Evolutionary conservation across 2,329 filamentous ascomycete species (phyloP), one percentile per base, ranked within the genome.

Genomic region (Rhinocladiella mackenziei): DNA sequence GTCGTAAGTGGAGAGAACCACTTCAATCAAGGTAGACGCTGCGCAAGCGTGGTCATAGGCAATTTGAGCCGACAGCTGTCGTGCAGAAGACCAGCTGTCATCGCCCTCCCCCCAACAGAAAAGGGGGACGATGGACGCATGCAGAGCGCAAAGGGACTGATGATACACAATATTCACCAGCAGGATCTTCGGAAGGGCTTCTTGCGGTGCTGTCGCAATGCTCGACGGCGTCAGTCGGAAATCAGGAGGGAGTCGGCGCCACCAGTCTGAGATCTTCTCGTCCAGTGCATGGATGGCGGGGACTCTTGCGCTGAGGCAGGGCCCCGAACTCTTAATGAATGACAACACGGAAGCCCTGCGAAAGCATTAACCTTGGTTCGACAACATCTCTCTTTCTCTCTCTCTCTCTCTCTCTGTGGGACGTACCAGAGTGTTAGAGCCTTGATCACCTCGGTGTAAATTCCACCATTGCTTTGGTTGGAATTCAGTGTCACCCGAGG

Each of bases 101-200:
- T n/a, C n/a, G n/a, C n/a, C n/a, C n/a, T n/a, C n/a, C n/a, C 37
- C 33, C 41, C 41, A 43, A 13, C 14, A 43, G 41, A 43, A 43
- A 4, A 43, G 33, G 8, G 41, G 41, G 7, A 43, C 41, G n/a
- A 43, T 43, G 6, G 41, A 43, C 6, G 41, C 22, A 28, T 43
- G 41, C 3, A 43, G 26, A 2, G 41, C 33, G 18, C 41, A 43
- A n/a, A 43, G 25, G n/a, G 23, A 19, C 32, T 43, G 41, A 43
- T 43, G 41, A 13, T 43, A 43, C 9, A 38, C 30, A 4, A 36
- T 13, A 10, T 43, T 43, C 2, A 43, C 8, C 5, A 45, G 20
- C 5, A 45, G 28, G 26, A 45, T 26, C 10, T 38, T 31, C 3
- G 33, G 26, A 1, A 38, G 7, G 19, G 15, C 7, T 10, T 39